A percentile compares a stretch with the other conserved stretches of the same genome.
phyloP scores from a whole-genome alignment of 2,329 filamentous ascomycete species.

The Fusarium subglutinans region DNA sequence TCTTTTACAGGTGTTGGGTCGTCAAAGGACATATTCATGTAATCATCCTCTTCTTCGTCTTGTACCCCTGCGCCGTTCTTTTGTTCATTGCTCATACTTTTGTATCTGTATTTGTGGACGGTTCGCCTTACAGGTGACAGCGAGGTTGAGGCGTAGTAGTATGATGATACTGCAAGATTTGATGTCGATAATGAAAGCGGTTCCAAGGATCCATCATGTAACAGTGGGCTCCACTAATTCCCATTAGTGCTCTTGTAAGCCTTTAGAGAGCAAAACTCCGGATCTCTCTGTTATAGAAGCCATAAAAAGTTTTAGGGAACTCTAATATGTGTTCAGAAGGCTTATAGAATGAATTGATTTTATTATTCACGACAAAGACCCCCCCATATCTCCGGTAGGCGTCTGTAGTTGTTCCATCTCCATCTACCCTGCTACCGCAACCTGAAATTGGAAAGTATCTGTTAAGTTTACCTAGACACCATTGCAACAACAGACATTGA shows the following conservation, averaged over 20 bases:
- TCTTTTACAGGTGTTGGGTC: constrained; percentile 67
- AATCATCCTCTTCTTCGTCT: constrained; percentile 86
- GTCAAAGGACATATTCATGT: constrained; percentile 94
- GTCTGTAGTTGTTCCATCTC: neutral
- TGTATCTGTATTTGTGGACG: too few relatives aligned
- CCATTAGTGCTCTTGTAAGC: neutral
- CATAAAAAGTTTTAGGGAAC: neutral
- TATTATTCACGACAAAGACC: neutral
- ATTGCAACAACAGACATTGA: neutral
- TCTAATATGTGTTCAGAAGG: neutral
- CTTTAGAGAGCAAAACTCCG: neutral
- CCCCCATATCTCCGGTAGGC: neutral
- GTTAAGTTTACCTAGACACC: neutral
- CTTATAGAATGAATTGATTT: neutral
- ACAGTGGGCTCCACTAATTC: constrained; percentile 19
- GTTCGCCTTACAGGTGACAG: neutral
- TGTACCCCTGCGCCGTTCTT: constrained; percentile 22
- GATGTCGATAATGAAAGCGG: neutral
- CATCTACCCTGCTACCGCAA: neutral
- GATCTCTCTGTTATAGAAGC: neutral
- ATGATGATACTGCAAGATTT: constrained; percentile 1
- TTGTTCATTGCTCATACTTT: constrained; percentile 19
- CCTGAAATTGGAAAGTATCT: neutral
- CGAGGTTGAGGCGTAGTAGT: neutral
- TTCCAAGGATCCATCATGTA: neutral